These are phyloP conservation scores for Hortaea werneckii DNA, from an alignment of 2,329 filamentous ascomycete species.

Conservation along the genomic window DNA sequence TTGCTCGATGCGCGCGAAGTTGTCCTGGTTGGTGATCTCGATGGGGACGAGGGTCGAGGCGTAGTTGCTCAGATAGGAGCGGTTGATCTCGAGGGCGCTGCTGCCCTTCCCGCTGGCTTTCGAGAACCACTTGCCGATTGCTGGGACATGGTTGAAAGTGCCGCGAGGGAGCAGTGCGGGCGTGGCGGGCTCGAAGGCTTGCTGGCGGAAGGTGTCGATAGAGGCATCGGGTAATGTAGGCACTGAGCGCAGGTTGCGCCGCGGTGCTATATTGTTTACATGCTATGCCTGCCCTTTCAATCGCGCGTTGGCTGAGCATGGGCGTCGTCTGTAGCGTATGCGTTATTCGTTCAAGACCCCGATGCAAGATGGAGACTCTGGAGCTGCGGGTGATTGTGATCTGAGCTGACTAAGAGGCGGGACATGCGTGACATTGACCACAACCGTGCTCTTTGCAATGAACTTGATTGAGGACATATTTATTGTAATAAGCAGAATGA, in stretches of 20 bases:
- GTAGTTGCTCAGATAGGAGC: conserved; percentile 36
- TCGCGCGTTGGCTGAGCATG: conserved; percentile 8
- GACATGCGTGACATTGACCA: too few species aligned
- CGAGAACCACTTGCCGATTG: conserved; percentile 51
- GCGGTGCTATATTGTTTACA: conserved; percentile 9
- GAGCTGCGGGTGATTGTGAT: too few species aligned
- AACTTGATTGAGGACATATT: too few species aligned
- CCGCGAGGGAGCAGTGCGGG: conserved; percentile 44
- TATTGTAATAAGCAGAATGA: too few species aligned
- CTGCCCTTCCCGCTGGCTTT: conserved; percentile 13
- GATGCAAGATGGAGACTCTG: too few species aligned
- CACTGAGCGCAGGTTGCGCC: conserved; percentile 9
- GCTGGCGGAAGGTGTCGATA: conserved; percentile 40
- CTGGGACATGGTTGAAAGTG: conserved; percentile 40
- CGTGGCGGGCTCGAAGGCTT: conserved; percentile 42
- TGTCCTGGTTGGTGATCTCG: conserved; percentile 42
- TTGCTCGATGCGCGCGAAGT: conserved; percentile 49
- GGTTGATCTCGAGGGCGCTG: conserved; percentile 24
- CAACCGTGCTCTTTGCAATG: too few species aligned
- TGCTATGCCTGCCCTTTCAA: neutral
- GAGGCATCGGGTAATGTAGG: conserved; percentile 15
- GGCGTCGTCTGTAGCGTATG: neutral
- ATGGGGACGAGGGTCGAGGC: conserved; percentile 45
- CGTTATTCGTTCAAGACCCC: too few species aligned
- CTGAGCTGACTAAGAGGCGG: too few species aligned